Evolutionary conservation across 2,329 filamentous ascomycete genomes (phyloP).

Genomic region (Fusarium sacchari): DNA sequence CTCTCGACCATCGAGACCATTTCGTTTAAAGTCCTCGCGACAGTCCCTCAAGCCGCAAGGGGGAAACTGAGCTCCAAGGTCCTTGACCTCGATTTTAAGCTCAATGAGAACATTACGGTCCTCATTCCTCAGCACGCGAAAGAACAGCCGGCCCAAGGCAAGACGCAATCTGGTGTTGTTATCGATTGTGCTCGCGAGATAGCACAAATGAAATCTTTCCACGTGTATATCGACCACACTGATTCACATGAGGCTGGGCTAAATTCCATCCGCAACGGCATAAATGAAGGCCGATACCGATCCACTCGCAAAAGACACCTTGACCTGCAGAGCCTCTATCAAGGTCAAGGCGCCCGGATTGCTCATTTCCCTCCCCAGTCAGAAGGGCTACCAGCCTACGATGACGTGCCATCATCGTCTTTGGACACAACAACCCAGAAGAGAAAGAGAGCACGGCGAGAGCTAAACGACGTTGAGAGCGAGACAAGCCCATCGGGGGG

Average conservation of each 20-base stretch:
- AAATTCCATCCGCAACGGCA: rapidly evolving
- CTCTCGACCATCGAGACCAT: neutral
- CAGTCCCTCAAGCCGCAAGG: neutral
- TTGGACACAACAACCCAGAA: rapidly evolving
- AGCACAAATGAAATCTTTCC: rapidly evolving
- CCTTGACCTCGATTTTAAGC: neutral
- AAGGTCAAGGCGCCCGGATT: neutral
- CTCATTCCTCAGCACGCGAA: neutral
- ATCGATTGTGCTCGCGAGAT: neutral
- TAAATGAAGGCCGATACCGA: neutral
- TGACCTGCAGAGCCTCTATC: neutral
- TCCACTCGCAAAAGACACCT: neutral
- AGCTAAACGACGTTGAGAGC: neutral
- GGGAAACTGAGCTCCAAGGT: neutral
- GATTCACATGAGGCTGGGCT: neutral
- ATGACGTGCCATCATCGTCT: rapidly evolving
- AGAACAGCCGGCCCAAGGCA: neutral
- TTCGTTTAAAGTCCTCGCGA: rapidly evolving
- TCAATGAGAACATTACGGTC: neutral
- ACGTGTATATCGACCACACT: neutral
- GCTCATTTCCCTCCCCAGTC: rapidly evolving
- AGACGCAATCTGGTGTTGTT: neutral
- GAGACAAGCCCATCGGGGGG: neutral
- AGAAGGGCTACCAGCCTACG: rapidly evolving
- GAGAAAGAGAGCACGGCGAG: neutral